These are phyloP conservation scores for Pichia paraexigua DNA, from an alignment of 805 yeast genomes.

Conservation along the genomic window DNA sequence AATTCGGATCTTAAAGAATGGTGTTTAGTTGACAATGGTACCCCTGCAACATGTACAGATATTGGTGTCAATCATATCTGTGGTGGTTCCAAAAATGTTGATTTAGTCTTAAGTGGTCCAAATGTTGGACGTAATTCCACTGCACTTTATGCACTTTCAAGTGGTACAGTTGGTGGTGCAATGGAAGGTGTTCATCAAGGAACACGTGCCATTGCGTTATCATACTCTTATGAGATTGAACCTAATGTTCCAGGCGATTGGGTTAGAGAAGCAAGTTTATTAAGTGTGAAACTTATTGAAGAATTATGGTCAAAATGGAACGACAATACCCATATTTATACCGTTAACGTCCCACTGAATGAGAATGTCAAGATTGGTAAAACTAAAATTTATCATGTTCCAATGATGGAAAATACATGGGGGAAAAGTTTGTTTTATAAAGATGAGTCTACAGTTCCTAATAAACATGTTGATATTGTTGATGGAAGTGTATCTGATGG, in stretches of 20 bases:
- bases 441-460: conserved; percentile 12
- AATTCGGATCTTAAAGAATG: conserved; percentile 59
- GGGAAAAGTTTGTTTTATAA: conserved; percentile 25
- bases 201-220: conserved; percentile 67
- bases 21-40: conserved; percentile 73
- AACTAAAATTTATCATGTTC: conserved; percentile 64
- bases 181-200: conserved; percentile 82
- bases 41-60: conserved; percentile 95
- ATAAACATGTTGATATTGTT: conserved; percentile 34
- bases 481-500: conserved; percentile 36
- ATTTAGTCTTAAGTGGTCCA: conserved; percentile 89
- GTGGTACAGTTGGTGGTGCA: conserved; percentile 96
- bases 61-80: conserved; percentile 73
- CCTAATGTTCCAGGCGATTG: conserved; percentile 39
- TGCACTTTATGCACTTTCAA: conserved; percentile 78
- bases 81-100: conserved; percentile 47
- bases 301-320: conserved; percentile 56
- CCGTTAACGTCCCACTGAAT: conserved; percentile 79
- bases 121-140: conserved; percentile 92
- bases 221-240: conserved; percentile 67
- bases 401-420: conserved; percentile 82
- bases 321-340: conserved; percentile 55
- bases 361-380: conserved; percentile 40
- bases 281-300: conserved; percentile 56
- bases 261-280: conserved; percentile 56